A percentile compares a stretch with the other conserved stretches of the same genome.
phyloP scores from a whole-genome alignment of 805 yeast genomes.

The Lipomyces kockii region DNA sequence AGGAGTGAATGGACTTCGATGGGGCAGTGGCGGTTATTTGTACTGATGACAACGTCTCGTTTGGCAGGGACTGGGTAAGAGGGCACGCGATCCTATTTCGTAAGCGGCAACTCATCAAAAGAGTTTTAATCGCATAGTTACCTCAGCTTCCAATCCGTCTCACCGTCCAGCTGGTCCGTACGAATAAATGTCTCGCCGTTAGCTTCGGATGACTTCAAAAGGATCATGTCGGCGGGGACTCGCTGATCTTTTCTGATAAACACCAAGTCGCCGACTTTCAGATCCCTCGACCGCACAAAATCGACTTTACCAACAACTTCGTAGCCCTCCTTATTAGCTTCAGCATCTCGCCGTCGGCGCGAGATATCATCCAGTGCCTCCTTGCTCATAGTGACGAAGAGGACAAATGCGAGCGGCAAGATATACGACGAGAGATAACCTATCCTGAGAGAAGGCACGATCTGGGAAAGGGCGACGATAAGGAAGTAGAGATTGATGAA shows the following conservation, averaged over 20 bases:
- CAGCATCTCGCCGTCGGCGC: slow-evolving; percentile 86
- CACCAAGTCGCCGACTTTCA: slow-evolving; percentile 87
- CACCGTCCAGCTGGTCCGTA: slow-evolving; percentile 98
- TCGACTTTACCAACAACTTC: slow-evolving; percentile 55
- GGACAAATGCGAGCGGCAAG: slow-evolving; percentile 91
- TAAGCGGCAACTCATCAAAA: not conserved
- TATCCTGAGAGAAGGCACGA: slow-evolving; percentile 83
- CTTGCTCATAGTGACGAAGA: slow-evolving; percentile 89
- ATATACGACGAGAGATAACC: slow-evolving; percentile 92
- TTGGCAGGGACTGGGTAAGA: slow-evolving; percentile 32
- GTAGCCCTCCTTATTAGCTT: slow-evolving; percentile 82
- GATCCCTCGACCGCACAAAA: slow-evolving; percentile 58
- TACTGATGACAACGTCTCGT: slow-evolving; percentile 47
- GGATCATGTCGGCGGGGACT: slow-evolving; percentile 90
- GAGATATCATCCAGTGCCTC: slow-evolving; percentile 94
- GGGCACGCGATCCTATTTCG: slow-evolving; percentile 33
- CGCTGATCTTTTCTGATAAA: slow-evolving; percentile 78
- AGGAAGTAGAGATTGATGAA: slow-evolving; percentile 92
- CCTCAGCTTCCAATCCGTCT: slow-evolving; percentile 97
- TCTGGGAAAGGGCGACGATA: slow-evolving; percentile 91
- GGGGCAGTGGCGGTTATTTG: slow-evolving; percentile 79
- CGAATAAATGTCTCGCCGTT: slow-evolving; percentile 89
- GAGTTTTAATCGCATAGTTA: not conserved
- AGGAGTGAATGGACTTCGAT: slow-evolving; percentile 77
- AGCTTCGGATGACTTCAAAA: slow-evolving; percentile 79